Percentiles rank a stretch among this genome's conserved stretches.
These are phyloP conservation scores for Spiraea crenata DNA, from an alignment of 331 rosid genomes.

Conservation along the genomic window DNA sequence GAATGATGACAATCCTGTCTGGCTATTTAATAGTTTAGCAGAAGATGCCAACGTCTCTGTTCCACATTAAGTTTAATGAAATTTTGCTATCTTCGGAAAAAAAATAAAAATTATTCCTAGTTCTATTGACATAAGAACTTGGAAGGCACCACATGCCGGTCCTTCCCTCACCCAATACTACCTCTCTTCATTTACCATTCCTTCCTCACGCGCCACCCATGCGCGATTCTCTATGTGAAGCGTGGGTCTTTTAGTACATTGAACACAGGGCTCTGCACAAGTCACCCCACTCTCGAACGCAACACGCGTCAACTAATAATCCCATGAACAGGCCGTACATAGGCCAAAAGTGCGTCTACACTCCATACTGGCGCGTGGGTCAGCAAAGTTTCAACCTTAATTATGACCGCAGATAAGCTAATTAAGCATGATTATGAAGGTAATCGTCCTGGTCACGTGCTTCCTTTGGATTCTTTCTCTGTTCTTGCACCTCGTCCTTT, in stretches of 20 bases:
- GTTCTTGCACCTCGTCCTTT: conserved; percentile 15
- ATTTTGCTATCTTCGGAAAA: no score
- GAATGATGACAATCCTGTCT: no score
- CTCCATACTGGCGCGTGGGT: not conserved
- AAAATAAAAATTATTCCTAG: no score
- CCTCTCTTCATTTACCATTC: not conserved
- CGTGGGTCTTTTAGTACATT: conserved; percentile 3
- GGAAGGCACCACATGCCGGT: not conserved
- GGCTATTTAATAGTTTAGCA: no score
- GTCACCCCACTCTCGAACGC: conserved; percentile 20
- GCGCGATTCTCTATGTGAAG: conserved; percentile 24
- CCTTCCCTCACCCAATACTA: not conserved
- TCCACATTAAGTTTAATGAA: no score
- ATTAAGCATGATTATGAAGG: not conserved
- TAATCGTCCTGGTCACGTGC: conserved; percentile 36
- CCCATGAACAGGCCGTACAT: not conserved
- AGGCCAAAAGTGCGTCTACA: not conserved
- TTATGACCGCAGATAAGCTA: not conserved
- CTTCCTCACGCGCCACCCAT: conserved; percentile 11
- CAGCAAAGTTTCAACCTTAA: not conserved
- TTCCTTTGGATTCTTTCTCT: conserved; percentile 26
- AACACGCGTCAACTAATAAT: conserved; percentile 18
- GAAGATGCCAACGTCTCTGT: no score
- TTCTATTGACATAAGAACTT: not conserved
- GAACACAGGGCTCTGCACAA: conserved; percentile 9